Evolutionary conservation across 495 filamentous ascomycete species (phyloP).

Genomic region (Neurospora discreta): DNA sequence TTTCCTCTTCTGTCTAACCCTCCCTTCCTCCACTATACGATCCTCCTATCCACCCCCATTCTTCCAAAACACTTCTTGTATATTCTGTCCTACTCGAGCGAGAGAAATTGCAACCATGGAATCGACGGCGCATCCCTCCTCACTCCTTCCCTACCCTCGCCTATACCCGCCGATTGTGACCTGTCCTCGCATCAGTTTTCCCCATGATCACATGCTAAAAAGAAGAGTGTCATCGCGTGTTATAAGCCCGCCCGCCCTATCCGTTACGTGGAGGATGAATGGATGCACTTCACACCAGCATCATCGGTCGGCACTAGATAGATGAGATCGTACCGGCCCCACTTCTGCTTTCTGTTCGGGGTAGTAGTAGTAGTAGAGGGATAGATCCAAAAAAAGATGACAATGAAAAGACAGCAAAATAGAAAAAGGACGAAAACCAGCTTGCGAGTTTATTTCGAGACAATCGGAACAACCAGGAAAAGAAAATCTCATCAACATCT

Average conservation of each 20-base stretch:
- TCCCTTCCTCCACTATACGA: not conserved
- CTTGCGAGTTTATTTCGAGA: not conserved
- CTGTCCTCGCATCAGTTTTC: not conserved
- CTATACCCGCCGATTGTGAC: not conserved
- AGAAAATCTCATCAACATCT: not conserved
- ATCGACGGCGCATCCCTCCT: not conserved
- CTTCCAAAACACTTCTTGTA: not conserved
- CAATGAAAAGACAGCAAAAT: slow-evolving; percentile 4
- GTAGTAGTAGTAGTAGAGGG: slow-evolving; percentile 1
- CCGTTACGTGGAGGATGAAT: not conserved
- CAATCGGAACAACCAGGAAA: not conserved
- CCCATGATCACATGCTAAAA: not conserved
- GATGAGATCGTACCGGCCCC: not conserved
- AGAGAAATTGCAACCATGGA: not conserved
- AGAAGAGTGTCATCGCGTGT: not conserved
- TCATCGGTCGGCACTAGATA: not conserved
- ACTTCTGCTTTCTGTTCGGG: not conserved
- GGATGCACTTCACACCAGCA: not conserved
- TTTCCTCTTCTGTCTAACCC: not conserved
- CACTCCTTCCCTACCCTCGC: not conserved
- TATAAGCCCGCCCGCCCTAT: not conserved
- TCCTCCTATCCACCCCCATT: not conserved
- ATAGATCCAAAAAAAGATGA: slow-evolving; percentile 12
- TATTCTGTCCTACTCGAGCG: not conserved
- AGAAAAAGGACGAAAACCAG: slow-evolving; percentile 1